Evolutionary conservation across 441 rosid species (phyloP), one percentile per base, ranked within the genome.

Genomic region (Erysimum cheiri): DNA sequence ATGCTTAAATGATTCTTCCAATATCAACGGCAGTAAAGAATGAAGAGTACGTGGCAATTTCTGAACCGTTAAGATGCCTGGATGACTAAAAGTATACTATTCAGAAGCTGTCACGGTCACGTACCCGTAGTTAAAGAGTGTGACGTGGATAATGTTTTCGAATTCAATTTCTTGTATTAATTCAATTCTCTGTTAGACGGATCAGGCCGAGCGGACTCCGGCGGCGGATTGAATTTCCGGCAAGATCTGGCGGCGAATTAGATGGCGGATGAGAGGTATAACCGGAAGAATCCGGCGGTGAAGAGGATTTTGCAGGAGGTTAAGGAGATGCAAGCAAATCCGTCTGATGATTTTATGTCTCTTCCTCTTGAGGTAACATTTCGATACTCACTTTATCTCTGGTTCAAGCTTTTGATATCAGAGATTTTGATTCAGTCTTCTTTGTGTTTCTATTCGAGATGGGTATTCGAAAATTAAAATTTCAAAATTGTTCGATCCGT

Each of bases 241-340:
- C 24, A 22, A 22, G 24, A 22, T 22, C 24, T 22, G 24, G 24
- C 24, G 24, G 24, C 24, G 24, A 1, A 22, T 22, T 22, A 22
- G 50, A 91, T 91, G 96, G 91, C 92, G 77, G 98, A 82, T 75
- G 97, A 90, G 63, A 88, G 77, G 84, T 95, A 90, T 72, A 95
- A 92, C 66, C 78, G 81, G 69, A 95, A 92, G 83, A 95, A 95
- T 71, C 97, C 98, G 41, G 93, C 96, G 33, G 98, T 95, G 75
- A 92, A 92, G 96, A 83, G 99, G 89, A 95, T 95, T 61, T 75
- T 95, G 75, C 97, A 90, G 87, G 99, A 95, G 87, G 93, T 95
- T 49, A 92, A 92, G 77, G 99, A 95, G 89, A 92, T 90, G 98
- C 98, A 92, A 74, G 90, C 98, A 22, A 88, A 89, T 80, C 99